A percentile compares a stretch with the other conserved stretches of the same genome.
Evolutionary conservation across 441 rosid genomes (phyloP).

Genomic region (Pelargonium citronellum): DNA sequence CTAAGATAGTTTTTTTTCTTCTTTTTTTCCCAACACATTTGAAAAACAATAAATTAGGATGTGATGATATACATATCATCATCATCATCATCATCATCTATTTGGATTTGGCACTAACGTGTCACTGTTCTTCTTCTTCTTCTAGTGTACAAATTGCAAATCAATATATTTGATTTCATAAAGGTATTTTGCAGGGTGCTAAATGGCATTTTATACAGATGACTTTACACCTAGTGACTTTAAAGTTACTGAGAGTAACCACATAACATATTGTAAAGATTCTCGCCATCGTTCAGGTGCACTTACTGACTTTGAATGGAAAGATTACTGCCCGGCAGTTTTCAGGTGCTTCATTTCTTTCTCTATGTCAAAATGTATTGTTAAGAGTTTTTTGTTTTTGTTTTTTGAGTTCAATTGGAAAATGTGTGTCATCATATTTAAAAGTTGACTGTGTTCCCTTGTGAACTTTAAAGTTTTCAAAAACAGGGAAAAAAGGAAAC

Average conservation of each 20-base stretch:
- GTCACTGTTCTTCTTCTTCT: neutral
- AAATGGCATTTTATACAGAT: neutral
- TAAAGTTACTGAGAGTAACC: constrained; percentile 24
- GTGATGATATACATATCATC: too few species aligned
- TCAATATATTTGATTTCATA: neutral
- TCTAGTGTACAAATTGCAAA: too few species aligned
- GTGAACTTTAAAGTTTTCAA: neutral
- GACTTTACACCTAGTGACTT: constrained; percentile 24
- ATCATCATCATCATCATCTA: neutral
- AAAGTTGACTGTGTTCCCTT: too few species aligned
- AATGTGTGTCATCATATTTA: too few species aligned
- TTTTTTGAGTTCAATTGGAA: too few species aligned
- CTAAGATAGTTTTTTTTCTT: too few species aligned
- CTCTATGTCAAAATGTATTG: neutral
- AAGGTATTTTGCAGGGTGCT: neutral
- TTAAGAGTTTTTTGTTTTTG: too few species aligned
- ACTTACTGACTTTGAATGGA: constrained; percentile 41
- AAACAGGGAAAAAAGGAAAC: neutral
- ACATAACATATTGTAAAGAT: constrained; percentile 25
- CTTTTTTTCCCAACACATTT: too few species aligned
- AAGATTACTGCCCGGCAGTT: constrained; percentile 49
- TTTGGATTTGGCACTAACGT: neutral
- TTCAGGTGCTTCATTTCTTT: constrained; percentile 33
- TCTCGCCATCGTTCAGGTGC: constrained; percentile 25
- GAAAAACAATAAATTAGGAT: too few species aligned